These are phyloP conservation scores for Claviceps sp. DNA, from an alignment of 2,329 filamentous ascomycete species.

Conservation along the genomic window DNA sequence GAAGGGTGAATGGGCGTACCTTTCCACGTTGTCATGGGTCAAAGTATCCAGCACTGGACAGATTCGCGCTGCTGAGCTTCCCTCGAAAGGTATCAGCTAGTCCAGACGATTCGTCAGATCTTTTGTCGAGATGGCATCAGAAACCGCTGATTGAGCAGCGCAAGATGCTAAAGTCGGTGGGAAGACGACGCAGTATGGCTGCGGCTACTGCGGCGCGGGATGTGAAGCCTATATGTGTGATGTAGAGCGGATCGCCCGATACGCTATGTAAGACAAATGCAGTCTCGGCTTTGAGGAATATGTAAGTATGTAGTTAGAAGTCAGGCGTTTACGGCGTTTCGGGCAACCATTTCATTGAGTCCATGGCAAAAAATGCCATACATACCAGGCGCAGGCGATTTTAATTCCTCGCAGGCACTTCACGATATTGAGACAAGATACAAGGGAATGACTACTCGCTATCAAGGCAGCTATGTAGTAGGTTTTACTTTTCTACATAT, in stretches of 20 bases:
- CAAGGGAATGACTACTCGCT: not conserved
- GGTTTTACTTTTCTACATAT: too few species aligned
- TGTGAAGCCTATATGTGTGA: not conserved
- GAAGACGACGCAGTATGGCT: not conserved
- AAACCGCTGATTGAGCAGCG: not conserved
- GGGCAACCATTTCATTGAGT: not conserved
- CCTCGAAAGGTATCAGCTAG: slow-evolving; percentile 36
- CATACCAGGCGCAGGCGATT: not conserved
- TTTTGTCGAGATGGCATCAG: not conserved
- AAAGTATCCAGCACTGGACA: slow-evolving; percentile 54
- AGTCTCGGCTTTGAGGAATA: not conserved
- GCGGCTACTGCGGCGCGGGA: not conserved
- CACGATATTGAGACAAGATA: not conserved
- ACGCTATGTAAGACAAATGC: not conserved
- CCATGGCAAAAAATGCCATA: not conserved
- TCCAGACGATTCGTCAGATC: too few species aligned
- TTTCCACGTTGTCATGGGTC: slow-evolving; percentile 65
- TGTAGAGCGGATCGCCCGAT: not conserved
- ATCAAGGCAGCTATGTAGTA: too few species aligned
- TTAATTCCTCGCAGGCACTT: not conserved
- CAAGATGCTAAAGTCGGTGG: not conserved
- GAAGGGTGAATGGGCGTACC: slow-evolving; percentile 73
- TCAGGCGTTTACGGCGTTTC: slow-evolving; percentile 1
- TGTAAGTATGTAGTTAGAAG: not conserved
- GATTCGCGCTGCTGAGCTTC: slow-evolving; percentile 61